phyloP scores from a whole-genome alignment of 2,329 filamentous ascomycete genomes.

The Ramularia collo-cygni region DNA sequence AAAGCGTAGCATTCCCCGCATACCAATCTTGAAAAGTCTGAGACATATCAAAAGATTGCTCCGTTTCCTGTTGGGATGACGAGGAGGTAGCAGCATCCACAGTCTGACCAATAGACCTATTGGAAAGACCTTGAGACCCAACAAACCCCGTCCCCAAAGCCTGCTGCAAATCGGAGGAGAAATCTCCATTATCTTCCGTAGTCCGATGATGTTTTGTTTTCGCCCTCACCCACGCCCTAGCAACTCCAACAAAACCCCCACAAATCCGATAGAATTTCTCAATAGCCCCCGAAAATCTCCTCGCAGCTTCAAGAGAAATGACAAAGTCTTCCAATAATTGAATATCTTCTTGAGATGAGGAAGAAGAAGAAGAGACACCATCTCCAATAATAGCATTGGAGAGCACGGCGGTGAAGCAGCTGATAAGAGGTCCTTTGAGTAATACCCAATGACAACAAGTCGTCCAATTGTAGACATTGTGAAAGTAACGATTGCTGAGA shows the following conservation, averaged over 20 bases:
- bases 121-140: no score
- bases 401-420: conserved; percentile 1
- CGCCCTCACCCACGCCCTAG: not conserved
- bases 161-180: no score
- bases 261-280: conserved; percentile 3
- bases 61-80: no score
- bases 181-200: no score
- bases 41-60: not conserved
- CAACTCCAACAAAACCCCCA: not conserved
- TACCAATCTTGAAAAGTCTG: conserved; percentile 1
- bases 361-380: not conserved
- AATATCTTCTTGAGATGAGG: not conserved
- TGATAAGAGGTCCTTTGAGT: not conserved
- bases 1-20: not conserved
- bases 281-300: not conserved
- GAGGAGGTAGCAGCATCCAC: no score
- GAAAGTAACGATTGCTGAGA: not conserved
- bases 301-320: not conserved
- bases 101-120: no score
- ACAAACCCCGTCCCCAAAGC: no score
- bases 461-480: conserved; percentile 1
- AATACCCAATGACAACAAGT: not conserved
- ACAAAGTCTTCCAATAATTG: not conserved
- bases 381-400: not conserved
- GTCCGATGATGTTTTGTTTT: not conserved